Percentiles rank a stretch among this genome's conserved stretches.
phyloP scores from a whole-genome alignment of 2,329 filamentous ascomycete species.

The Pyrenophora tritici-repentis region DNA sequence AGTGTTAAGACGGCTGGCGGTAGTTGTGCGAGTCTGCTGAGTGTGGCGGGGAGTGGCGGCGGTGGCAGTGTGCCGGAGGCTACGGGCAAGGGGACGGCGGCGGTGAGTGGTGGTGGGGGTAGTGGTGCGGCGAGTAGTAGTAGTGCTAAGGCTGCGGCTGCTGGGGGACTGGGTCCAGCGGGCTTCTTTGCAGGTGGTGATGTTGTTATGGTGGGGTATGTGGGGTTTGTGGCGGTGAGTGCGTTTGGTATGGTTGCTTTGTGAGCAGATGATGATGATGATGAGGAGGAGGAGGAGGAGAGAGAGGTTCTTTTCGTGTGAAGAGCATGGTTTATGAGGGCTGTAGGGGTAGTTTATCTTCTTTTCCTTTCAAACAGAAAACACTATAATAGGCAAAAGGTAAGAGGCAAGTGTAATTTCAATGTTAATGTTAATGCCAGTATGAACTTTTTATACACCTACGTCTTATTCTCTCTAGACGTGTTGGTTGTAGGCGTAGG shows the following conservation, averaged over 20 bases:
- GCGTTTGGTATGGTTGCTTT: slow-evolving; percentile 36
- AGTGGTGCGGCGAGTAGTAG: slow-evolving; percentile 18
- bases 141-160: slow-evolving; percentile 23
- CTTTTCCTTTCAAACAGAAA: too few species aligned
- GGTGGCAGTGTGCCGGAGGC: slow-evolving; percentile 56
- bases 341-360: too few species aligned
- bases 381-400: too few species aligned
- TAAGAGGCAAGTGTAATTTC: too few species aligned
- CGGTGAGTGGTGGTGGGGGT: slow-evolving; percentile 8
- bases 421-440: too few species aligned
- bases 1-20: slow-evolving; percentile 52
- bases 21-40: slow-evolving; percentile 62
- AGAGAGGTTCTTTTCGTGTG: too few species aligned
- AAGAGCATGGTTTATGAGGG: too few species aligned
- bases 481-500: too few species aligned
- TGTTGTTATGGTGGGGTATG: slow-evolving; percentile 28
- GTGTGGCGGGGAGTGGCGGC: slow-evolving; percentile 65
- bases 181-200: slow-evolving; percentile 35
- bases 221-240: slow-evolving; percentile 26
- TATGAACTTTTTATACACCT: too few species aligned
- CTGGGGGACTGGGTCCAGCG: slow-evolving; percentile 20
- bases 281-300: neutral
- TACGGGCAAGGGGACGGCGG: slow-evolving; percentile 33
- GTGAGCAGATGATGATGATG: slow-evolving; percentile 7
- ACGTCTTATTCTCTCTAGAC: too few species aligned